A percentile compares a stretch with the other conserved stretches of the same genome.
phyloP scores from a whole-genome alignment of 768 basidiomycete species.

The Macrolepiota fuliginosa region DNA sequence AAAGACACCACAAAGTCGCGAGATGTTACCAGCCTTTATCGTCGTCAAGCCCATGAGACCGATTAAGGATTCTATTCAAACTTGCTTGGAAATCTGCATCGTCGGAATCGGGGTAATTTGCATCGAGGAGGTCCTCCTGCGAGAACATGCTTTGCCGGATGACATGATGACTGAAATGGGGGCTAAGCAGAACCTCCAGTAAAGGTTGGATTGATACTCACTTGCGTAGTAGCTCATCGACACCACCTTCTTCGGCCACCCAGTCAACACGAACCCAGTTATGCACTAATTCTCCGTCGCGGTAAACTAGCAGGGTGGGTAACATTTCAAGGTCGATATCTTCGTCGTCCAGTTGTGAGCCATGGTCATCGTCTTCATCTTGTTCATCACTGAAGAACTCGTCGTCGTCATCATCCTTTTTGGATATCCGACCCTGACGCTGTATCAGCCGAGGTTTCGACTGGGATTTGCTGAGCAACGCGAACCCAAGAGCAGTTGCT shows the following conservation, averaged over 20 bases:
- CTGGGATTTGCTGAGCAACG: slow-evolving; percentile 24
- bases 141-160: neutral
- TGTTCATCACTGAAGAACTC: slow-evolving; percentile 40
- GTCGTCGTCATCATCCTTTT: slow-evolving; percentile 46
- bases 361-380: slow-evolving; percentile 39
- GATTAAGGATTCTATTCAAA: slow-evolving; percentile 4
- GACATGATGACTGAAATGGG: neutral
- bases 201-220: slow-evolving; percentile 25
- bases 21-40: neutral
- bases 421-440: slow-evolving; percentile 25
- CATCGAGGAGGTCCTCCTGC: slow-evolving; percentile 2
- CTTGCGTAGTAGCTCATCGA: slow-evolving; percentile 69
- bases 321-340: slow-evolving; percentile 77
- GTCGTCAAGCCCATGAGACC: neutral
- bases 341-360: slow-evolving; percentile 39
- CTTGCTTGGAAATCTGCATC: slow-evolving; percentile 13
- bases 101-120: slow-evolving; percentile 4
- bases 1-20: neutral
- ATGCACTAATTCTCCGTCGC: slow-evolving; percentile 78
- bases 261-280: slow-evolving; percentile 89
- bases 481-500: slow-evolving; percentile 76
- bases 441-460: slow-evolving; percentile 18
- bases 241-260: slow-evolving; percentile 68
- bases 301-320: slow-evolving; percentile 77
- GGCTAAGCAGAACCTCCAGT: no score